Evolutionary conservation across 169 alveolate species (phyloP).

Genomic region (Theileria equi): DNA sequence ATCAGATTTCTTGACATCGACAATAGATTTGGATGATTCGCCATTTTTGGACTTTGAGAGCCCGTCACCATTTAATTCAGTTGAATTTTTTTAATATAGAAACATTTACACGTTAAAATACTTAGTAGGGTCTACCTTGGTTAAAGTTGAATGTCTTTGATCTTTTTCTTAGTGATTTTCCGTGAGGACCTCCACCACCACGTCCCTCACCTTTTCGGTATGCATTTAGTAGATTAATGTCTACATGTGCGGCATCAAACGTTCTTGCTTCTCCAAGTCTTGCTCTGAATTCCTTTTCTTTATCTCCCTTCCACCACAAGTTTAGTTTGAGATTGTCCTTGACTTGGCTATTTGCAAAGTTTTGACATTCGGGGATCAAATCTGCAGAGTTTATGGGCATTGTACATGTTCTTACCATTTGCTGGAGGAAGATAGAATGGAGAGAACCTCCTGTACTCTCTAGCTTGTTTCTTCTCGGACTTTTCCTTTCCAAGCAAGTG

Average conservation of each 20-base stretch:
- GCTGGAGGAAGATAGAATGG: conserved; percentile 74
- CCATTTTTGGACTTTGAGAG: too few species aligned
- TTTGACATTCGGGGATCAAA: conserved; percentile 50
- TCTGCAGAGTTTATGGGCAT: conserved; percentile 11
- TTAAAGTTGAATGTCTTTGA: conserved; percentile 77
- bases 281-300: conserved; percentile 54
- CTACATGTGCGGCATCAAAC: conserved; percentile 76
- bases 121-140: conserved; percentile 71
- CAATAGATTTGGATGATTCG: too few species aligned
- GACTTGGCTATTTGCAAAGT: not conserved
- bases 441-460: conserved; percentile 61
- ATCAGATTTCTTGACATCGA: too few species aligned
- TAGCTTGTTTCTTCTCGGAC: conserved; percentile 39
- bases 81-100: too few species aligned
- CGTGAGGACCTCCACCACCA: conserved; percentile 86
- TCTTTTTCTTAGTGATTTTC: conserved; percentile 73
- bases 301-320: conserved; percentile 67
- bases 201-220: conserved; percentile 75
- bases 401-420: conserved; percentile 4
- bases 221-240: conserved; percentile 70
- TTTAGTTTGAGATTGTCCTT: conserved; percentile 54
- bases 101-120: too few species aligned
- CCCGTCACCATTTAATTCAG: too few species aligned
- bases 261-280: conserved; percentile 65
- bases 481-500: conserved; percentile 63